phyloP scores from a whole-genome alignment of 31 red algal genomes.

The Pterothamnion heteromorphum region DNA sequence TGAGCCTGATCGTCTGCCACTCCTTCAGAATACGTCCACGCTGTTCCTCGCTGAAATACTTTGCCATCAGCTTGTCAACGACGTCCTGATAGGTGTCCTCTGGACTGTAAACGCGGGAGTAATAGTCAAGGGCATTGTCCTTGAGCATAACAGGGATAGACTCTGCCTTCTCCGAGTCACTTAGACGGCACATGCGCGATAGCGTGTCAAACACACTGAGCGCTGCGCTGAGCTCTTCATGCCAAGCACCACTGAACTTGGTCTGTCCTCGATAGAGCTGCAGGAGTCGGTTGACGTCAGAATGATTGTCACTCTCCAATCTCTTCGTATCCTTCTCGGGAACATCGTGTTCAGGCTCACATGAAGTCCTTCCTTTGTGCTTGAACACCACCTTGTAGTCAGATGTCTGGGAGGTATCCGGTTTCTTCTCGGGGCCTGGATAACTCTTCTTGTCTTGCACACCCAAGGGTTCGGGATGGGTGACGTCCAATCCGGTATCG shows the following conservation, averaged over 20 bases:
- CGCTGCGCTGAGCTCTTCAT: neutral
- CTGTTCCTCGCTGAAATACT: slow-evolving; percentile 25
- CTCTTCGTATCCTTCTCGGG: neutral
- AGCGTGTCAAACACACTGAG: slow-evolving; percentile 11
- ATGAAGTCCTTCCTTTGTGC: no score
- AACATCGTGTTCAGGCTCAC: neutral
- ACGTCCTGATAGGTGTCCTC: neutral
- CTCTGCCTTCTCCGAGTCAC: neutral
- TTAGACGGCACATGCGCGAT: neutral
- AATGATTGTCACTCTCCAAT: neutral
- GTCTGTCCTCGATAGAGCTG: neutral
- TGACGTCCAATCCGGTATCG: neutral
- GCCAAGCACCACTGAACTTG: neutral
- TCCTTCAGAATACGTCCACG: neutral
- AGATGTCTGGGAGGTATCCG: no score
- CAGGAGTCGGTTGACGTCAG: neutral
- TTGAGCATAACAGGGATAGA: neutral
- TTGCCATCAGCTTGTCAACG: neutral
- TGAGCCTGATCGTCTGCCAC: neutral
- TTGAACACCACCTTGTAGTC: no score
- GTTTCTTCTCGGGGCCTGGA: no score
- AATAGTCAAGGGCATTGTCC: neutral
- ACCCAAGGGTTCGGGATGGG: neutral
- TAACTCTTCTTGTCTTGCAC: neutral
- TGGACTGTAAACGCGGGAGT: neutral